Evolutionary conservation across 1,284 basidiomycete species (phyloP), one percentile per base, ranked within the genome.

Genomic region (Meira nashicola): DNA sequence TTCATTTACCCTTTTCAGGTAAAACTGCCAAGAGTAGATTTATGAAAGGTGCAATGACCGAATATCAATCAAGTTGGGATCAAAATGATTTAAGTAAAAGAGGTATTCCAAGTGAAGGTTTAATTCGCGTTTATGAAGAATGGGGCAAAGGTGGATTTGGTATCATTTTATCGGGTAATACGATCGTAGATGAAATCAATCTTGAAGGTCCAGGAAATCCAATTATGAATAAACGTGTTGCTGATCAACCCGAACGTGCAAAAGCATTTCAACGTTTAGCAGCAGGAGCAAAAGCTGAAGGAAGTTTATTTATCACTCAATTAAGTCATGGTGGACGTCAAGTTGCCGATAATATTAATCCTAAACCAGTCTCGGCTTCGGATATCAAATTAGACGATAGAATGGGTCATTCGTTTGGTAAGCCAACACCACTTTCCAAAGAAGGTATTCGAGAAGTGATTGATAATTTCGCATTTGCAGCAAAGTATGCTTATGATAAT

Each of bases 261-360:
- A 71, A 70, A 38, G 70, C 65, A n/a, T 74, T 80, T 59, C 71
- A 69, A 52, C 70, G 70, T 9, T 67, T 79, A 39, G 78, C 81
- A 39, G 69, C 66, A 9, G 78, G 73, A 6, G 68, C 74, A 19
- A 82, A 81, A 62, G 79, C 79, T 1, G 69, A 80, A 51, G 81
- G 81, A 37, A 77, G 76, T 2, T 68, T 82, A 41, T 74, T 77
- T 39, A 75, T 82, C 53, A 79, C 76, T 1, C 82, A 82, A 71
- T 62, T 82, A 19, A 80, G 79, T 12, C 81, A 82, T 67, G 79
- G 78, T 2, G 81, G 81, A 17, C 71, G 80, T 15, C 80, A 80
- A 59, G 74, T 71, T 14, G 60, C 64, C 5, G 15, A 59, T 12
- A 68, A 57, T 52, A 63, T 71, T n/a, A 56, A 54, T 1, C 21